Base-by-base conservation (phyloP, 208 protist genomes). In the Porcisia hertigi region DNA sequence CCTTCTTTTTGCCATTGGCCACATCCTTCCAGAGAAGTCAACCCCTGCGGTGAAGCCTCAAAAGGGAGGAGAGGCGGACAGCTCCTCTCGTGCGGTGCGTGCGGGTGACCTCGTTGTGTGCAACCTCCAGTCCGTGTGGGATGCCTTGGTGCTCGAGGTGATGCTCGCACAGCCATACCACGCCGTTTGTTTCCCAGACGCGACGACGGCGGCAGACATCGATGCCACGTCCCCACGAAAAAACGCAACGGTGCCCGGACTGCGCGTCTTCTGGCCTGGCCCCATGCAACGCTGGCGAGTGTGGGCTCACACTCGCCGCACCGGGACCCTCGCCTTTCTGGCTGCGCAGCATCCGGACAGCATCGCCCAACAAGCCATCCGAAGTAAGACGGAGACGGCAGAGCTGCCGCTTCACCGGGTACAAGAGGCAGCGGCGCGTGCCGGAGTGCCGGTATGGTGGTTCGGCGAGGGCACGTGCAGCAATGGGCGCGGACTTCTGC, bases 71-170 rank as follows among this genome's bases (percentile, higher is more conserved):
- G 39, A 49, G 34, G n/a, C 43, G 36, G 52, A 34, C 41, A 47
- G 58, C 11, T 54, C 45, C 20, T 65, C 65, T 12, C 72, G 57
- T n/a, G 16, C 57, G 5, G 66, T 78, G 23, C 34, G 59, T 20
- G 82, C 75, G 4, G 92, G 89, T 1, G 88, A 96, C 76, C 72
- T 96, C 11, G 73, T 96, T 4, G 76, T 94, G 25, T 84, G 75
- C 71, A 94, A 91, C 72, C 47, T 86, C 60, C 92, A 96, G 69
- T 94, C 88, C 9, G 83, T 89, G 60, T 93, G 86, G 89, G 92
- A 96, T 58, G 80, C 79, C 7, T 69, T 83, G 77, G 88, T 91
- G 67, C 74, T 96, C 60, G 88, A 93, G 67, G 79, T 93, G 74
- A 77, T 80, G n/a, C 73, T 86, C n/a, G 69, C 49, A 14, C 69